Conservation (phyloP, 371 early-diverging fungal genomes). For the Furculomyces boomerangus region DNA sequence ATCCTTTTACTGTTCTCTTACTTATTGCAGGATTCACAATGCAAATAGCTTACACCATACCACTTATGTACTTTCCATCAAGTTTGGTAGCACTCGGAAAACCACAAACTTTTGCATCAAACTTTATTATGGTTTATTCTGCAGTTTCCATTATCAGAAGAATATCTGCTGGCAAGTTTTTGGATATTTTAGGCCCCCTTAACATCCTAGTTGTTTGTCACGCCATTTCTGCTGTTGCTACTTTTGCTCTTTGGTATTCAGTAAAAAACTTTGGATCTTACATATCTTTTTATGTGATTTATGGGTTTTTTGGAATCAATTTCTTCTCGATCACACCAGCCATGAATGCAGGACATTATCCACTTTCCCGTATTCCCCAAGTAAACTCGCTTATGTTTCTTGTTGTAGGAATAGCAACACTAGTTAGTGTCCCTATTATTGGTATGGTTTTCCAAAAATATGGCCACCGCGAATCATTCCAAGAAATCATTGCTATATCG, state of each 20-base stretch:
- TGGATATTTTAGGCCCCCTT: constrained; percentile 6
- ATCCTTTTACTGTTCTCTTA: background rate
- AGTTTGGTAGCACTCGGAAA: background rate
- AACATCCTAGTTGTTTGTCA: constrained; percentile 8
- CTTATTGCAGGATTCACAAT: background rate
- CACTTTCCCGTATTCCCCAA: background rate
- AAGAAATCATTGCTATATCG: background rate
- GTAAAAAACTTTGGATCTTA: background rate
- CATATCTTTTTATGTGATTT: background rate
- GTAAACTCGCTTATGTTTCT: background rate
- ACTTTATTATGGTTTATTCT: constrained; percentile 12
- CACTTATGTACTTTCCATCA: background rate
- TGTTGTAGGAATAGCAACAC: background rate
- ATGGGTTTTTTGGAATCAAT: background rate
- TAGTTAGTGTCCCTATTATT: background rate
- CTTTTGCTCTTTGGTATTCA: constrained; percentile 10
- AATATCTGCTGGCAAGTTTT: constrained; percentile 6
- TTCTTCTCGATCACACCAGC: background rate
- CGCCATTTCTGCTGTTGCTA: constrained; percentile 2
- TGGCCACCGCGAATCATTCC: background rate
- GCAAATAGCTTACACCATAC: background rate
- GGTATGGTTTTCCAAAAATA: background rate
- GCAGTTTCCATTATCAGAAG: constrained; percentile 7
- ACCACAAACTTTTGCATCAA: constrained; percentile 6
- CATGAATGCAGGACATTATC: background rate